Conservation (phyloP, 768 basidiomycete genomes). For the Boletus rubroflammeus region DNA sequence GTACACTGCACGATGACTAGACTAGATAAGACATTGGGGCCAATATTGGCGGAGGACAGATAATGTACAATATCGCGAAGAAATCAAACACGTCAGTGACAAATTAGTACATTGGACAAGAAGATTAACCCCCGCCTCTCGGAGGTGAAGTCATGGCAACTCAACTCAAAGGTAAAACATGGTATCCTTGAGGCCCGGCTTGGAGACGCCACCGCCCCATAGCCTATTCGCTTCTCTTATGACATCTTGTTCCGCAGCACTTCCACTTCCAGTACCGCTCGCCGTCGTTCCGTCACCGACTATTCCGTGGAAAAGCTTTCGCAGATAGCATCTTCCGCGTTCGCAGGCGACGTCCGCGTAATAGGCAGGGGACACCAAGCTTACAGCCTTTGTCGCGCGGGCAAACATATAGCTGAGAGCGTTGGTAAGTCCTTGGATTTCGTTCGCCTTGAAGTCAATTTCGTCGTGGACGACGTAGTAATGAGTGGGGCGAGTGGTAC, state of each 20-base stretch:
- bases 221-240: constrained; percentile 47
- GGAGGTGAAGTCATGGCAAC: not conserved
- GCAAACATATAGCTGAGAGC: constrained; percentile 54
- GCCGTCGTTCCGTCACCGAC: constrained; percentile 25
- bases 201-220: constrained; percentile 58
- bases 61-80: not conserved
- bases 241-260: constrained; percentile 46
- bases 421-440: constrained; percentile 53
- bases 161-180: constrained; percentile 69
- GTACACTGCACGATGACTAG: not conserved
- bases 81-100: not conserved
- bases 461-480: constrained; percentile 57
- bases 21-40: not conserved
- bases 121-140: not conserved
- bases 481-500: constrained; percentile 50
- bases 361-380: constrained; percentile 36
- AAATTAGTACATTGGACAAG: not conserved
- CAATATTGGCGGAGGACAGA: not conserved
- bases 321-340: constrained; percentile 50
- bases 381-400: constrained; percentile 50
- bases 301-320: constrained; percentile 43
- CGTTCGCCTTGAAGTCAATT: constrained; percentile 45
- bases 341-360: constrained; percentile 52
- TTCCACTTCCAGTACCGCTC: constrained; percentile 34
- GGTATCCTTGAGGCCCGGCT: constrained; percentile 51